A percentile compares a stretch with the other conserved stretches of the same genome.
These are phyloP conservation scores for Rhizoctonia solani DNA, from an alignment of 1,284 basidiomycete species.

Conservation along the genomic window DNA sequence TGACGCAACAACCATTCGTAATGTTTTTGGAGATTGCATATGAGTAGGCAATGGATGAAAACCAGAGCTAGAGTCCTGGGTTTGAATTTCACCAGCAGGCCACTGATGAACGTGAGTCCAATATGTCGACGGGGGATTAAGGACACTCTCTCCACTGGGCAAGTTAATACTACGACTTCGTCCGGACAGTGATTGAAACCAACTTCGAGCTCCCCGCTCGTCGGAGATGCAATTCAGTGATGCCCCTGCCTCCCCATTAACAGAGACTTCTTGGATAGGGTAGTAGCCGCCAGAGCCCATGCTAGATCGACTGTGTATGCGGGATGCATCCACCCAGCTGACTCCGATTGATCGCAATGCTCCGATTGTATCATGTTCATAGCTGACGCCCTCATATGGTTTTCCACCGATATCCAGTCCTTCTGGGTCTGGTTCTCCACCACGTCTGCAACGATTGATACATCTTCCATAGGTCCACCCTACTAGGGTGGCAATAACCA, in stretches of 20 bases:
- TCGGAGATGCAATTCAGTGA: conserved; percentile 3
- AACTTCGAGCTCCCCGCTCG: background rate
- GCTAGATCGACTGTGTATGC: background rate
- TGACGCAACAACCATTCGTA: conserved; percentile 4
- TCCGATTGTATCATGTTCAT: background rate
- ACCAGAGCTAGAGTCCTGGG: background rate
- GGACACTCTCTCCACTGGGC: background rate
- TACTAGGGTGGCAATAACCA: conserved; percentile 7
- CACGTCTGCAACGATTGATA: background rate
- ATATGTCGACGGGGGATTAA: background rate
- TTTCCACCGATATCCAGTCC: conserved; percentile 3
- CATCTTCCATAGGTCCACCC: conserved; percentile 25
- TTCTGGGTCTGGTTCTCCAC: background rate
- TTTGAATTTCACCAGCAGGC: too few relatives aligned
- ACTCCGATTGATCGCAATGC: background rate
- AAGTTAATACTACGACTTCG: too few relatives aligned
- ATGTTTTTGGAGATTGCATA: background rate
- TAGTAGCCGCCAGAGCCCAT: background rate
- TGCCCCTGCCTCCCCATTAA: background rate
- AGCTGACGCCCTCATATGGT: conserved; percentile 7
- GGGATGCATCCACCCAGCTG: conserved; percentile 25
- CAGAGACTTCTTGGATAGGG: background rate
- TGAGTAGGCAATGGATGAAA: background rate
- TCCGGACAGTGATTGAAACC: conserved; percentile 18
- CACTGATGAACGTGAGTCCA: too few relatives aligned